A percentile compares a stretch with the other conserved stretches of the same genome.
Conservation (phyloP, 352 stramenopile species). For the Globisporangium barbulae region DNA sequence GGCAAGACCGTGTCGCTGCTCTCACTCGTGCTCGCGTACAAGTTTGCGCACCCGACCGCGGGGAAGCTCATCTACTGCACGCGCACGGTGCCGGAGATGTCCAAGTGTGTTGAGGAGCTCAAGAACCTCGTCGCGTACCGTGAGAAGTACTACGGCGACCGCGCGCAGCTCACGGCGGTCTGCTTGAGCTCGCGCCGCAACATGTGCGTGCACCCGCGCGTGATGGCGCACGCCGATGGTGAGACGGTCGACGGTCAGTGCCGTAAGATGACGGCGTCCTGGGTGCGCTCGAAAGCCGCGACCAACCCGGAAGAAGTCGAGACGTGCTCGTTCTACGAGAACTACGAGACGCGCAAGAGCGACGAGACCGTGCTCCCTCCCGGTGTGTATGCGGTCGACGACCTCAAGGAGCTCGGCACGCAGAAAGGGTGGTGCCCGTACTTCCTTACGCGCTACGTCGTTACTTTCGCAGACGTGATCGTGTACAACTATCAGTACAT, state of each 20-base stretch:
- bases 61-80: constrained; percentile 99
- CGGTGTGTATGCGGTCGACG: constrained; percentile 96
- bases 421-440: constrained; percentile 97
- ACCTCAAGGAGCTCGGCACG: constrained; percentile 93
- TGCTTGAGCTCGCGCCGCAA: constrained; percentile 94
- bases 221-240: constrained; percentile 95
- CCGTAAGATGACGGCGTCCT: constrained; percentile 96
- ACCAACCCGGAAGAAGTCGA: constrained; percentile 40
- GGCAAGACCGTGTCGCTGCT: constrained; percentile 98
- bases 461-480: constrained; percentile 97
- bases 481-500: constrained; percentile 99
- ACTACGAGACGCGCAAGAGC: constrained; percentile 84
- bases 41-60: constrained; percentile 91
- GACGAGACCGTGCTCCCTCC: constrained; percentile 90
- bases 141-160: constrained; percentile 52
- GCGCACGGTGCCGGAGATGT: constrained; percentile 99
- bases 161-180: constrained; percentile 76
- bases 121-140: constrained; percentile 92
- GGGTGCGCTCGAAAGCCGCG: constrained; percentile 89
- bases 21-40: constrained; percentile 94
- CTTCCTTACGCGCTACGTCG: constrained; percentile 96
- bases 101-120: constrained; percentile 97
- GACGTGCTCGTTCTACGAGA: constrained; percentile 89
- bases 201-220: constrained; percentile 97
- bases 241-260: constrained; percentile 97